Evolutionary conservation across 176 grass and related monocot species (phyloP), one percentile per base, ranked within the genome.

Genomic region (Lolium rigidum): DNA sequence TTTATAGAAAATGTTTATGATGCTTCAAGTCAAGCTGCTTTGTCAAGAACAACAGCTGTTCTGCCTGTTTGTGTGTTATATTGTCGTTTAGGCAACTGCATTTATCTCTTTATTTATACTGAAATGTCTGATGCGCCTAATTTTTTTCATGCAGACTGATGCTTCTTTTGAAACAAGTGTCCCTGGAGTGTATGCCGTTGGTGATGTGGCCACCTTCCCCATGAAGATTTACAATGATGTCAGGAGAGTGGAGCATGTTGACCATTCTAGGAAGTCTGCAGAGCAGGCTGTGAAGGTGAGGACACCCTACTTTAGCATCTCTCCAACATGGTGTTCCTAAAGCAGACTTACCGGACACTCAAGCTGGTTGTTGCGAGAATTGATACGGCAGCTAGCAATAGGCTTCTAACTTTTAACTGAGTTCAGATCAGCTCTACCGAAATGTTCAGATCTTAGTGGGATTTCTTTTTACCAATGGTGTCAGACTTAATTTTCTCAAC

Each of bases 201-300:
- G 91, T 22, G 96, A 98, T 83, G 96, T 98, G 48, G 96, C 96
- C 11, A 94, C 96, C 37, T 95, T 95, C 87, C 96, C 96, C 43
- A 25, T 98, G 89, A 98, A 98, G 86, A 88, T 98, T 80, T 98
- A 98, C 81, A 75, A 90, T 12, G 93, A 95, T 4, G 20, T 89
- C 62, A 83, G 93, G 84, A 87, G 96, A 92, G 96, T 98, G 58
- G 96, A 98, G 88, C 96, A 98, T 63, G 96, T 98, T 5, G 93
- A 95, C 49, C 93, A 98, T 82, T 14, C 93, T 57, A 94, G 96
- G 65, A 98, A 95, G 88, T 98, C 96, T 3, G 96, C 91, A 15
- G 93, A 98, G 88, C 96, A 98, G 61, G 89, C 95, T 10, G 91
- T 95, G 74, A 98, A 92, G 91, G 95, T 98, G 86, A 69, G 48